Evolutionary conservation across 768 basidiomycete species (phyloP).

Genomic region (Heimioporus sp.): DNA sequence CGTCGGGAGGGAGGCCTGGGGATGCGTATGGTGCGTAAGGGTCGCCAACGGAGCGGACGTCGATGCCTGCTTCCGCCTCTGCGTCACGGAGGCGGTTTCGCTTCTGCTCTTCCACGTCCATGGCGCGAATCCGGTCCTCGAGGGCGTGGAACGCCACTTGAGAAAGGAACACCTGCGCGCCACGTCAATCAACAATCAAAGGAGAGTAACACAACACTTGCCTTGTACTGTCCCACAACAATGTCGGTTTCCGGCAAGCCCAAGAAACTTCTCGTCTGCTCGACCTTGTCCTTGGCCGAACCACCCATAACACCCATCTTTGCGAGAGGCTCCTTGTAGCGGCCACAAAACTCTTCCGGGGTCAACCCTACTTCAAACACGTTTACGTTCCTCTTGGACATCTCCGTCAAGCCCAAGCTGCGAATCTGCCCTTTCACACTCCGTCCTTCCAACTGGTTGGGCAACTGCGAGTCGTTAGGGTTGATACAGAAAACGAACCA

Average conservation of each 20-base stretch:
- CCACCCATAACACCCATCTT: slow-evolving; percentile 59
- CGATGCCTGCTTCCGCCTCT: slow-evolving; percentile 68
- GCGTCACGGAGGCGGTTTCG: slow-evolving; percentile 75
- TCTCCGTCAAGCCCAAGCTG: slow-evolving; percentile 73
- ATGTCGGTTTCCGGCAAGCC: slow-evolving; percentile 67
- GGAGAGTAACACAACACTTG: slow-evolving; percentile 27
- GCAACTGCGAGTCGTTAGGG: slow-evolving; percentile 93
- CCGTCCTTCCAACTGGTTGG: slow-evolving; percentile 90
- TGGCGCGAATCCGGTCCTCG: slow-evolving; percentile 81
- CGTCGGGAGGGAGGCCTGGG: slow-evolving; percentile 44
- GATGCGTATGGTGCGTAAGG: slow-evolving; percentile 77
- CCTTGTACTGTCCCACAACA: slow-evolving; percentile 82
- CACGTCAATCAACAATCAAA: not conserved
- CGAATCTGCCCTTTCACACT: slow-evolving; percentile 91
- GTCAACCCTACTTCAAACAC: slow-evolving; percentile 86
- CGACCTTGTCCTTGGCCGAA: slow-evolving; percentile 55
- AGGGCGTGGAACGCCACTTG: slow-evolving; percentile 83
- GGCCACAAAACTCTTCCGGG: slow-evolving; percentile 78
- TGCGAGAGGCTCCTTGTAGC: slow-evolving; percentile 71
- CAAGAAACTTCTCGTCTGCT: slow-evolving; percentile 55
- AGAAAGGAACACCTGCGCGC: slow-evolving; percentile 77
- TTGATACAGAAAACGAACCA: slow-evolving; percentile 94
- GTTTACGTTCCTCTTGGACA: slow-evolving; percentile 62
- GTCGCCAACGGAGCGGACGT: slow-evolving; percentile 54
- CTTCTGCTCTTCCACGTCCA: slow-evolving; percentile 85